Conservation (phyloP, 1,284 basidiomycete species). For the Trichosporon sp. region DNA sequence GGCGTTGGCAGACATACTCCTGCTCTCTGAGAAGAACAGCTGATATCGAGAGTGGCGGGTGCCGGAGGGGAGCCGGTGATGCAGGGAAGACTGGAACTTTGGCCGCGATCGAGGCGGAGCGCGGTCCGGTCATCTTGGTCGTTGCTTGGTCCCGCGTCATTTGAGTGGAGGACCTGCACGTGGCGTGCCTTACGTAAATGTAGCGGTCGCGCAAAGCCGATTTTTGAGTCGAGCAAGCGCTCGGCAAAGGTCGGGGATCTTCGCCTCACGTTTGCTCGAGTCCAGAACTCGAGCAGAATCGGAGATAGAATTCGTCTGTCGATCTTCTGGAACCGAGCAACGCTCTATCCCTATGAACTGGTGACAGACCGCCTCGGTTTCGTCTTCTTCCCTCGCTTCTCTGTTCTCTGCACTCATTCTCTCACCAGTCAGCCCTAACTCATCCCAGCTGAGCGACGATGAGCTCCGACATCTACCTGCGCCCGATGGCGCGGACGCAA, state of each 20-base stretch:
- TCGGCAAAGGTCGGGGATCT: neutral
- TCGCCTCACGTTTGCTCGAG: neutral
- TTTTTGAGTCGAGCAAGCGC: neutral
- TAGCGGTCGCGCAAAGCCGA: neutral
- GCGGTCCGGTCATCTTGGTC: neutral
- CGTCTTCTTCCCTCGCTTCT: neutral
- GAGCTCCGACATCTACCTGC: neutral
- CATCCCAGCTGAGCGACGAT: neutral
- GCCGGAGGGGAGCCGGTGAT: neutral
- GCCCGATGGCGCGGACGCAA: neutral
- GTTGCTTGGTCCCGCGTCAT: neutral
- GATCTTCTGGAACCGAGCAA: neutral
- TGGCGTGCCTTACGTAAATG: neutral
- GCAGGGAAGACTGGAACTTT: neutral
- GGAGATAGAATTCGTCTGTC: neutral
- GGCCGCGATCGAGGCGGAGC: neutral
- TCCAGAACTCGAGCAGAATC: neutral
- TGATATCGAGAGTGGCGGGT: neutral
- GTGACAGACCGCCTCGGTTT: neutral
- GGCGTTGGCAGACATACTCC: neutral
- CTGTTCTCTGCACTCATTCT: neutral
- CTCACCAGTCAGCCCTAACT: neutral
- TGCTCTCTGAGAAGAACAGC: too few species aligned
- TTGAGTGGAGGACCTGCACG: too few species aligned
- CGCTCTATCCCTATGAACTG: neutral